Base-by-base conservation (phyloP, 148 eudicot genomes). In the Vaccinium darrowii region DNA sequence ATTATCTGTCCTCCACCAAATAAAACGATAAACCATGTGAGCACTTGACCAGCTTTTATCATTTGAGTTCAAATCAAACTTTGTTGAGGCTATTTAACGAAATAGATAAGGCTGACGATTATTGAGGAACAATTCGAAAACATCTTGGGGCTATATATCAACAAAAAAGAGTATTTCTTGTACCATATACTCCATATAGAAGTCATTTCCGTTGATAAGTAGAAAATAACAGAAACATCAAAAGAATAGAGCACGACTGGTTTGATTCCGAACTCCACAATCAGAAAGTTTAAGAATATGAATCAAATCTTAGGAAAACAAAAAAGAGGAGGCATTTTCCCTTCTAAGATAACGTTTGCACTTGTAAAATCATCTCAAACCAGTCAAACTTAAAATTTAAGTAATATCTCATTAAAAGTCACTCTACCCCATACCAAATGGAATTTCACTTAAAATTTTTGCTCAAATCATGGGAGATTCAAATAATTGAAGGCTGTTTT, bases 1-100 rank as follows among this genome's bases (percentile, higher is more conserved):
- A 85, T 81, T 47, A 21, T 73, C 65, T 51, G 73, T 69, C 72
- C 84, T 85, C 73, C n/a, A 56, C 79, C 56, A 63, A 65, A 30
- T 5, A 23, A 25, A 77, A 71, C 36, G 76, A 79, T 15, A 47
- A 72, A 54, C 21, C 53, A 77, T 47, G 56, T 72, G 47, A 73
- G 69, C 52, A 18, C 51, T 71, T 69, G 53, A 33, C 9, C n/a
- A 79, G 25, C 30, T 53, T 2, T 9, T 27, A 53, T 75, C 76
- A 50, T 79, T 53, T 11, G 15, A 71, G 33, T 60, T 54, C 67
- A 79, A 65, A 21, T 30, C 69, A 30, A 49, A 79, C 54, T 58
- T 27, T 74, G 51, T 27, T 36, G 4, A 8, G 19, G 23, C 8
- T 8, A 14, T 30, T 43, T 39, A 60, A 21, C 77, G 2, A 62